Conservation (phyloP, 148 eudicot species). For the Rhododendron vialii region DNA sequence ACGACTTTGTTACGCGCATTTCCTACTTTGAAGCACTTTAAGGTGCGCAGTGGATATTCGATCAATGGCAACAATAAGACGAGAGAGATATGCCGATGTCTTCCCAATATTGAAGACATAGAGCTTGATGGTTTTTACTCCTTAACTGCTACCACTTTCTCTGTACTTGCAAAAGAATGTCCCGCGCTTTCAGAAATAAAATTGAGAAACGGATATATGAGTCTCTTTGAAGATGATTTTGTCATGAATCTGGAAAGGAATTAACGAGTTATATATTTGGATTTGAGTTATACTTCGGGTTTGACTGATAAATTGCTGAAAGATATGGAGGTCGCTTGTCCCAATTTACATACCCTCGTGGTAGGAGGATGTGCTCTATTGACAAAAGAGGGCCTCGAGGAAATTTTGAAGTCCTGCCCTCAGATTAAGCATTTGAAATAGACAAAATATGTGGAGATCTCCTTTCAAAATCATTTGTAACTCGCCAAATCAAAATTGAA, state of each 20-base stretch:
- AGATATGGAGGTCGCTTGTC: background rate
- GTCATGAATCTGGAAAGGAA: background rate
- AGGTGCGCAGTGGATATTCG: no score
- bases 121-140: background rate
- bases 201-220: background rate
- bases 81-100: no score
- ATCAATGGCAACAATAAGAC: no score
- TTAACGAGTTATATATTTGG: background rate
- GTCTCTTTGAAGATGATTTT: background rate
- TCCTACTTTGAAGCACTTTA: background rate
- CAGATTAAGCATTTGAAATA: no score
- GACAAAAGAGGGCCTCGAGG: background rate
- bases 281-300: background rate
- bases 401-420: no score
- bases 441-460: no score
- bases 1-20: background rate
- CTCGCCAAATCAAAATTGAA: no score
- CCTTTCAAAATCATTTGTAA: background rate
- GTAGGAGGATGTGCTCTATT: background rate
- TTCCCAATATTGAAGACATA: no score
- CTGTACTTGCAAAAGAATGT: background rate
- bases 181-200: background rate
- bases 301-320: background rate
- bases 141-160: background rate
- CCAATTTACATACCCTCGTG: background rate